Conservation (phyloP, 2,329 filamentous ascomycete genomes). For the Ophiocordyceps unilateralis region DNA sequence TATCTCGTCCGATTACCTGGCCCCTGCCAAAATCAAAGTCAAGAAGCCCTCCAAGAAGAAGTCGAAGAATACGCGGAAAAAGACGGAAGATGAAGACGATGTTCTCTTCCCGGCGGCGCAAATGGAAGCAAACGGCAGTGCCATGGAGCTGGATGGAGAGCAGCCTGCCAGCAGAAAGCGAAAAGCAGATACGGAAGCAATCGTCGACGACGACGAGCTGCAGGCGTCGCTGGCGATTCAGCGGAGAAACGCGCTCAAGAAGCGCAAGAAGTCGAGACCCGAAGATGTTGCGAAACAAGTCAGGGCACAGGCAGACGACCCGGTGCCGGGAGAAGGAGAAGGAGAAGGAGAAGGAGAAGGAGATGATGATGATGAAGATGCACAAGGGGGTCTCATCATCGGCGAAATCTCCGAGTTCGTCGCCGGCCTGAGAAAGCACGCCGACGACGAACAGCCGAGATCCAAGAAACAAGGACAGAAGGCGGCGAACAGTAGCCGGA, state of each 20-base stretch:
- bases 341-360: no score
- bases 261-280: constrained; percentile 70
- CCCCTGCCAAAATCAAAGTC: constrained; percentile 73
- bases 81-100: constrained; percentile 46
- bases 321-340: constrained; percentile 25
- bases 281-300: constrained; percentile 78
- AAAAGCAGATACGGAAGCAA: constrained; percentile 45
- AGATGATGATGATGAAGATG: no score
- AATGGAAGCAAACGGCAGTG: constrained; percentile 20
- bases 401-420: constrained; percentile 95
- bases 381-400: constrained; percentile 60
- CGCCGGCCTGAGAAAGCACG: constrained; percentile 59
- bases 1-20: constrained; percentile 66
- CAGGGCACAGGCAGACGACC: constrained; percentile 41
- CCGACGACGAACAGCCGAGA: constrained; percentile 36
- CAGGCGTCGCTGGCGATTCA: constrained; percentile 76
- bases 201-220: constrained; percentile 78
- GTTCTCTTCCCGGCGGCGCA: constrained; percentile 29
- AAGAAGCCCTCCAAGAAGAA: constrained; percentile 44
- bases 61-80: constrained; percentile 70
- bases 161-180: constrained; percentile 38
- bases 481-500: neutral
- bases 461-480: constrained; percentile 22
- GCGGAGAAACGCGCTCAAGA: constrained; percentile 70
- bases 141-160: constrained; percentile 65